Base-by-base conservation (phyloP, 2,329 filamentous ascomycete genomes). In the Penicillium sp. region DNA sequence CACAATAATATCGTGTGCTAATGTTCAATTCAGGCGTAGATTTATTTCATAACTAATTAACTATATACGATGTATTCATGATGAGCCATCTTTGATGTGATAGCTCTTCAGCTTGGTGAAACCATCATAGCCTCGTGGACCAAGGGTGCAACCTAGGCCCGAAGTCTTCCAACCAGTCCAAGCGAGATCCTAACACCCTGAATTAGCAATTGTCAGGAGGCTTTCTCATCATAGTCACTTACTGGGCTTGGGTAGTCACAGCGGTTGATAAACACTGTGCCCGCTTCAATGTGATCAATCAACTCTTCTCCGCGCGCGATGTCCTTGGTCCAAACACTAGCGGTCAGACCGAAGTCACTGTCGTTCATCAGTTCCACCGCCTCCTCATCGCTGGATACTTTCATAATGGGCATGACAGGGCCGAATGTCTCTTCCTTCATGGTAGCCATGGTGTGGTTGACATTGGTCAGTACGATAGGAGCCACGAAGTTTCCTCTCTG, bases 81-180 rank as follows among this genome's bases (percentile, higher is more conserved):
- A 36, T 11, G 22, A 49, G 22, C 36, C 47, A 40, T 64, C 55
- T 45, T 70, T 96, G 69, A 96, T 75, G 73, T 97, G 92, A 75
- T 87, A 95, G 79, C 90, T 96, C 86, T 96, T 96, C 67, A 95
- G 81, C 81, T 92, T 94, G 66, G 93, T 88, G 69, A 96, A 96
- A 68, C 93, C 90, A 65, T 96, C 92, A 69, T 92, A 97, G 11
- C 91, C 92, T 67, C 91, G 93, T 62, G 81, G 87, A 75, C 90
- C 92, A 66, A 97, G 77, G 8, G 91, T 96, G 66, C 90, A 87
- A 31, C 92, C 92, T 75, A 90, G 90, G 58, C 92, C 92, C 51
- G 91, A 96, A 70, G 94, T 89, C 80, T 96, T 97, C 91, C 91
- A 96, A 6, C 92, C 92, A 3, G 91, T 92, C 91, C 90, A 94